A percentile compares a stretch with the other conserved stretches of the same genome.
Evolutionary conservation across 208 protist species (phyloP).

Genomic region (Trypanosoma rangeli): DNA sequence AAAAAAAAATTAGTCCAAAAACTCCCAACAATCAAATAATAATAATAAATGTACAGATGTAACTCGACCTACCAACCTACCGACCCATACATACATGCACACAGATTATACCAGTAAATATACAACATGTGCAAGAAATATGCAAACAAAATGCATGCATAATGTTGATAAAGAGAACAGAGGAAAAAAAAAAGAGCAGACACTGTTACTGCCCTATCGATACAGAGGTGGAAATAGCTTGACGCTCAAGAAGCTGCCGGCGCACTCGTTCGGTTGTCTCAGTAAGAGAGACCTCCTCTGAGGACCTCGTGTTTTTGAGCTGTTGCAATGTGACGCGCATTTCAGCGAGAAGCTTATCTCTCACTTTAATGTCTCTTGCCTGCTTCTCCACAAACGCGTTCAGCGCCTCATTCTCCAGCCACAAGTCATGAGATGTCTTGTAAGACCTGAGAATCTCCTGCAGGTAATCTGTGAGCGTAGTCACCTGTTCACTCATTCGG

Average conservation of each 20-base stretch:
- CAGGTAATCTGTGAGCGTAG: conserved; percentile 2
- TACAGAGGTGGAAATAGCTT: background rate
- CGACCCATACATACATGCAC: background rate
- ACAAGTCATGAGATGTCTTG: background rate
- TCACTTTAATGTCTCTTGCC: conserved; percentile 1
- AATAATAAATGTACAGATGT: too few species aligned
- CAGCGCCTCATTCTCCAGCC: conserved; percentile 12
- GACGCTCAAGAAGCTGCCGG: background rate
- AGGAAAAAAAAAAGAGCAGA: background rate
- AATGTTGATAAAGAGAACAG: conserved; percentile 9
- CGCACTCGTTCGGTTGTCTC: conserved; percentile 4
- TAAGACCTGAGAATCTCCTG: background rate
- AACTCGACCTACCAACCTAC: background rate
- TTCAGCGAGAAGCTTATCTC: conserved; percentile 16
- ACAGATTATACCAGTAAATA: background rate
- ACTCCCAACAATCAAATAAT: too few species aligned
- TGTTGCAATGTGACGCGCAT: conserved; percentile 15
- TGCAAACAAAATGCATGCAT: background rate
- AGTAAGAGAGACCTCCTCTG: conserved; percentile 4
- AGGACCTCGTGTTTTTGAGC: background rate
- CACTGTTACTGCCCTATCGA: background rate
- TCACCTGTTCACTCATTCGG: conserved; percentile 19
- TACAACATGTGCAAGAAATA: conserved; percentile 1
- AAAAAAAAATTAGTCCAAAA: too few species aligned
- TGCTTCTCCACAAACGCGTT: conserved; percentile 14